These are phyloP conservation scores for Ascochyta viciae-villosae DNA, from an alignment of 2,329 filamentous ascomycete species.

Conservation along the genomic window DNA sequence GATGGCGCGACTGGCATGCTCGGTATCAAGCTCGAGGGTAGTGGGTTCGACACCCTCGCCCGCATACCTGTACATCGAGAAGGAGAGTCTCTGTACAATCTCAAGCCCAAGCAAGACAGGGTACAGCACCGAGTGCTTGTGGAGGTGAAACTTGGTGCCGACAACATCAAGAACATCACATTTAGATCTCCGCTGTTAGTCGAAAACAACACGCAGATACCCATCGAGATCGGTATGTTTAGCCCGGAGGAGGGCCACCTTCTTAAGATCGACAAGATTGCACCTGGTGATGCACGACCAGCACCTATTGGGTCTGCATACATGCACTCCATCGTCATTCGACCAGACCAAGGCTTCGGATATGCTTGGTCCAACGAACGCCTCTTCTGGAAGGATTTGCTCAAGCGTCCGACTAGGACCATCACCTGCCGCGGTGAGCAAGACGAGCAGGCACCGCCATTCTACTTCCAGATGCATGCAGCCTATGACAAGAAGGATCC, in stretches of 20 bases:
- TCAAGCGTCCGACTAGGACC: conserved; percentile 83
- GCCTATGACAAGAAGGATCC: conserved; percentile 85
- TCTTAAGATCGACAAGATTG: conserved; percentile 96
- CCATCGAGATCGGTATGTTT: conserved; percentile 90
- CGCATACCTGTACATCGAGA: conserved; percentile 92
- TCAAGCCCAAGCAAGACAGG: conserved; percentile 85
- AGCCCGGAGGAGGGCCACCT: conserved; percentile 86
- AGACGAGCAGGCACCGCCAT: conserved; percentile 77
- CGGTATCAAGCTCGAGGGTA: conserved; percentile 84
- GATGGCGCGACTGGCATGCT: conserved; percentile 83
- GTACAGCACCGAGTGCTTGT: conserved; percentile 89
- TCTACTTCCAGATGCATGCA: conserved; percentile 96
- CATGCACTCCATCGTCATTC: conserved; percentile 84
- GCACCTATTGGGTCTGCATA: conserved; percentile 92
- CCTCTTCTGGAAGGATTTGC: conserved; percentile 89
- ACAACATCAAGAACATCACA: conserved; percentile 98
- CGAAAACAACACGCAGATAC: conserved; percentile 96
- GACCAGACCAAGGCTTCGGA: conserved; percentile 94
- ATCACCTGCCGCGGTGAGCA: conserved; percentile 88
- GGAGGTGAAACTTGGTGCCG: conserved; percentile 85
- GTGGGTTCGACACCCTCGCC: conserved; percentile 89
- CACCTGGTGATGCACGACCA: conserved; percentile 86
- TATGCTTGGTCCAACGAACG: conserved; percentile 93
- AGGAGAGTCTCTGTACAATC: conserved; percentile 87
- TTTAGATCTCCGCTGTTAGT: conserved; percentile 89